These are phyloP conservation scores for Cordyceps militaris DNA, from an alignment of 2,329 filamentous ascomycete species.

Conservation along the genomic window DNA sequence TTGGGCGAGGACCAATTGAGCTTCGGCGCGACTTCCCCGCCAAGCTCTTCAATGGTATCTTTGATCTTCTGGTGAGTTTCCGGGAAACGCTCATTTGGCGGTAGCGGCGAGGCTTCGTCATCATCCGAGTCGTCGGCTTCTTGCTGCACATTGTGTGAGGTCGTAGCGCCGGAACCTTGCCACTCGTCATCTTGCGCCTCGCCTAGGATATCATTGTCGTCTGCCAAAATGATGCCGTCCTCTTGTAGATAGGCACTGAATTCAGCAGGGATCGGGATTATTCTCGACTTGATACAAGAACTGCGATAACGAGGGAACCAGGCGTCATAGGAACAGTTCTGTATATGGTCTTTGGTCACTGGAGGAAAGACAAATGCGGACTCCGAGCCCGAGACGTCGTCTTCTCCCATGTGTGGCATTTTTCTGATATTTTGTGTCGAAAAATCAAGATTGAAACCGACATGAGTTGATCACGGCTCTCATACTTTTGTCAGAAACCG, in stretches of 20 bases:
- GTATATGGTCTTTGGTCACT: slow-evolving; percentile 76
- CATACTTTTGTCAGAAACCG: background rate
- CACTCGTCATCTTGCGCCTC: slow-evolving; percentile 52
- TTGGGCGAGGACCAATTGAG: slow-evolving; percentile 97
- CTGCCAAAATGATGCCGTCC: slow-evolving; percentile 84
- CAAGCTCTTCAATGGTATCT: slow-evolving; percentile 69
- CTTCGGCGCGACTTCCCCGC: slow-evolving; percentile 83
- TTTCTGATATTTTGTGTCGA: background rate
- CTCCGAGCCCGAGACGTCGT: background rate
- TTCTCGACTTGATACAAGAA: slow-evolving; percentile 76
- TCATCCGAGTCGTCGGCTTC: slow-evolving; percentile 50
- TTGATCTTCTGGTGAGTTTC: slow-evolving; percentile 73
- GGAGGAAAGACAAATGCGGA: slow-evolving; percentile 63
- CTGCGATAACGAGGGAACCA: slow-evolving; percentile 85
- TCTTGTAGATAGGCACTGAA: slow-evolving; percentile 85
- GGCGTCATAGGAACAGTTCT: slow-evolving; percentile 87
- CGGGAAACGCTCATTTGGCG: slow-evolving; percentile 53
- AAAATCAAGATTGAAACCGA: background rate
- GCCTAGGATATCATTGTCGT: slow-evolving; percentile 48
- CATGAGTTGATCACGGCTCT: background rate
- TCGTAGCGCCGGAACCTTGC: slow-evolving; percentile 28
- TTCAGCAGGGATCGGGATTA: slow-evolving; percentile 66
- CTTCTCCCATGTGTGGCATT: slow-evolving; percentile 27
- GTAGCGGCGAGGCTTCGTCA: slow-evolving; percentile 29
- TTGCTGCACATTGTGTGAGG: slow-evolving; percentile 25